Percentiles rank a stretch among this genome's conserved stretches.
Evolutionary conservation across 2,329 filamentous ascomycete species (phyloP).

Genomic region (Dactylonectria macrodidyma): DNA sequence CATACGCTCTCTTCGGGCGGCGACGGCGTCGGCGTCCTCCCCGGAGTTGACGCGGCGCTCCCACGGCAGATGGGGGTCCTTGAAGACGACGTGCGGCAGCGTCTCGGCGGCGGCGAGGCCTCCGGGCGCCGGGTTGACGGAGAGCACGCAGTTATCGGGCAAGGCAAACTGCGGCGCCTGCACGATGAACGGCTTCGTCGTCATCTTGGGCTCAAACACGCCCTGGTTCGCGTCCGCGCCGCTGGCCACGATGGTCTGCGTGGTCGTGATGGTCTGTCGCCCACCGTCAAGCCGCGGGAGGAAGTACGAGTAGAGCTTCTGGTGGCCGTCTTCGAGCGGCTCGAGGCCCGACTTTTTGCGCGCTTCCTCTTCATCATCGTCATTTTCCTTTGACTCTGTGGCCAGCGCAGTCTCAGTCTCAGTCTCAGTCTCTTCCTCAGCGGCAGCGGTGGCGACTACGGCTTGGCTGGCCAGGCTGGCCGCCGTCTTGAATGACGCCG

Average conservation of each 20-base stretch:
- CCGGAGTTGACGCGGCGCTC: background rate
- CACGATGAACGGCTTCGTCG: background rate
- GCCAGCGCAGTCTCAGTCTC: background rate
- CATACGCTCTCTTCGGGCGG: background rate
- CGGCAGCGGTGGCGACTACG: background rate
- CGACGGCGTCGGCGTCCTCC: background rate
- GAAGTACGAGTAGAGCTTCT: conserved; percentile 1
- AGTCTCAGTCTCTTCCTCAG: background rate
- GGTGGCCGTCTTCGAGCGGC: background rate
- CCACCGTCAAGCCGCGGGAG: background rate
- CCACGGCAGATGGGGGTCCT: background rate
- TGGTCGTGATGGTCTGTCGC: background rate
- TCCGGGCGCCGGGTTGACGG: background rate
- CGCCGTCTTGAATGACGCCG: background rate
- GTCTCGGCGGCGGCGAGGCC: background rate
- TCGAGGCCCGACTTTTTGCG: background rate
- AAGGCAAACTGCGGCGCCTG: background rate
- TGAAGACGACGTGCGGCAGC: conserved; percentile 2
- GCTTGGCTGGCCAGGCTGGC: background rate
- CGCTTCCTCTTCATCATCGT: background rate
- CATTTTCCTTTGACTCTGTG: background rate
- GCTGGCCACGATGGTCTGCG: background rate
- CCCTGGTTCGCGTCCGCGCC: background rate
- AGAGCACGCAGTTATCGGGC: background rate
- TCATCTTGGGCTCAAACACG: background rate